phyloP scores from a whole-genome alignment of 108 stramenopile genomes.

The Skeletonema potamos region DNA sequence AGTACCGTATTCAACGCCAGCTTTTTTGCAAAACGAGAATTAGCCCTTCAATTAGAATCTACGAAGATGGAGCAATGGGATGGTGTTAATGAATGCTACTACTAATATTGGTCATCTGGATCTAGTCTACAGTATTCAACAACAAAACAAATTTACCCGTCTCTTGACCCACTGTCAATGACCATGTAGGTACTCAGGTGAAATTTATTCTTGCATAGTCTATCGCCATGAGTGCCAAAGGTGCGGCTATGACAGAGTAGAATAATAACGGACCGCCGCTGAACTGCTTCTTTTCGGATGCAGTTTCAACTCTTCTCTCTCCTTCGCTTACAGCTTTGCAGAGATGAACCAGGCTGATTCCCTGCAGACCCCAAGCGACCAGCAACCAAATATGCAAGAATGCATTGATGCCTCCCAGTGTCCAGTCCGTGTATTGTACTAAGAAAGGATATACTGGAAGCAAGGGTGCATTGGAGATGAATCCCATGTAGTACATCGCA shows the following conservation, averaged over 20 bases:
- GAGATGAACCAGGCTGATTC: conserved; percentile 53
- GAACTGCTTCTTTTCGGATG: background rate
- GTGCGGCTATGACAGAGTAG: background rate
- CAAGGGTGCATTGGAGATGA: conserved; percentile 78
- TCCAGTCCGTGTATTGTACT: conserved; percentile 67
- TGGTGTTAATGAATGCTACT: no score
- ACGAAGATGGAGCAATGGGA: no score
- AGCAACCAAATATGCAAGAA: conserved; percentile 77
- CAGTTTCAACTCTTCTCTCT: background rate
- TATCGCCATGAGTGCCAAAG: background rate
- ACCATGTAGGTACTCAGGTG: background rate
- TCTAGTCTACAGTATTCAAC: background rate
- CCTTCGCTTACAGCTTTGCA: conserved; percentile 16
- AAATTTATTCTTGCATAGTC: background rate
- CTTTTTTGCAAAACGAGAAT: no score
- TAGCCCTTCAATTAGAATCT: no score
- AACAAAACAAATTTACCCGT: background rate
- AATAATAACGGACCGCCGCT: background rate
- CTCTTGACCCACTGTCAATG: background rate
- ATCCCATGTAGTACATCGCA: conserved; percentile 62
- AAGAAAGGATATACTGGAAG: conserved; percentile 83
- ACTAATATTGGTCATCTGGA: no score
- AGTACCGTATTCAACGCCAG: no score
- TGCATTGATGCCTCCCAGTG: conserved; percentile 65
- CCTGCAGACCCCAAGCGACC: conserved; percentile 82